Percentiles rank a stretch among this genome's conserved stretches.
phyloP scores from a whole-genome alignment of 148 eudicot species.

The Camellia granthamiana region DNA sequence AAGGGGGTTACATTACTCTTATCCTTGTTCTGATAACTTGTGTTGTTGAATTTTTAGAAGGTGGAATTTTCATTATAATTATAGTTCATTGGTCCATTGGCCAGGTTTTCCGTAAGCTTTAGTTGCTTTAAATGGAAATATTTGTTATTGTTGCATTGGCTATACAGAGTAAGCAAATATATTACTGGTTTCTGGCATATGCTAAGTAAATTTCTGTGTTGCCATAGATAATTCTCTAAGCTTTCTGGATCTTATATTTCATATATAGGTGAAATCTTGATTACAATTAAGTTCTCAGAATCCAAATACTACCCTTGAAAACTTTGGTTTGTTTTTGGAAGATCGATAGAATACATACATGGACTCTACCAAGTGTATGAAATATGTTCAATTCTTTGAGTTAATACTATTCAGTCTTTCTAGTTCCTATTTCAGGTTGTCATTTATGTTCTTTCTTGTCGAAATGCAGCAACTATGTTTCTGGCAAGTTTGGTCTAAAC shows the following conservation, averaged over 20 bases:
- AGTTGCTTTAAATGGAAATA: not conserved
- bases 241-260: not conserved
- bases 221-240: not conserved
- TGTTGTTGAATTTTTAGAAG: not conserved
- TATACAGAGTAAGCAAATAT: not conserved
- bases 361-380: not conserved
- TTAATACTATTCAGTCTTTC: not conserved
- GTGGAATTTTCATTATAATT: not conserved
- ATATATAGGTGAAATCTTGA: not conserved
- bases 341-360: not conserved
- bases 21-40: not conserved
- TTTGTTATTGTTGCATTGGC: not conserved
- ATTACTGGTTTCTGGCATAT: not conserved
- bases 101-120: not conserved
- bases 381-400: not conserved
- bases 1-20: not conserved
- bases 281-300: not conserved
- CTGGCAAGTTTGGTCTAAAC: not conserved
- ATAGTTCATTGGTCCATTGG: not conserved
- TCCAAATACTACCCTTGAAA: not conserved
- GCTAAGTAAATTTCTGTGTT: not conserved
- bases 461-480: not conserved
- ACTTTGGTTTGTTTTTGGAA: not conserved
- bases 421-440: not conserved
- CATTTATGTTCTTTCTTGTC: not conserved